Evolutionary conservation across 441 rosid species (phyloP), one percentile per base, ranked within the genome.

Genomic region (Brassica balearica): DNA sequence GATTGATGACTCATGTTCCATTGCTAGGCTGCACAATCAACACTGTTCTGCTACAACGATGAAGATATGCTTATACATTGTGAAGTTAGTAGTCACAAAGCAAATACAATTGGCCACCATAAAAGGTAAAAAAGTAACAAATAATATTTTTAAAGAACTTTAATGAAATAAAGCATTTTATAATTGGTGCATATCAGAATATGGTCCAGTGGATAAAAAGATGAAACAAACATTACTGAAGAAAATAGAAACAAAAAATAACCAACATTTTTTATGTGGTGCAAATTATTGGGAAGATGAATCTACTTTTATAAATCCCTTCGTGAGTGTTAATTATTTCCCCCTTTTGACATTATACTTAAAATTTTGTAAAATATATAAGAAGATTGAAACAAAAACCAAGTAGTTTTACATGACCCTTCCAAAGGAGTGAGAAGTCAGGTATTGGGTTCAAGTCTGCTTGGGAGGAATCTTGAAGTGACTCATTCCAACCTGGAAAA

Each of bases 1-100:
- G 75, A 63, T 15, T 70, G 70, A 70, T 77, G 80, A 77, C 71
- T 70, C 75, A 63, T 19, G 70, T 17, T 77, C 80, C 80, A 77
- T 63, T 63, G 32, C 46, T 55, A 64, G 32, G 51, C 38, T 71
- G 27, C 80, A 70, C 65, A 15, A 55, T 55, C 22, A 53, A 53
- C 20, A 71, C 23, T 77, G 48, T 64, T 23, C 48, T 77, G 65
- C 60, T 55, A 55, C 60, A 55, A 55, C 60, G 60, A 55, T 17
- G 60, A 55, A 55, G 60, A 55, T 55, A 55, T 55, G 60, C 60
- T 55, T 15, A 55, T 15, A 69, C 5, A 77, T 64, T 36, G 60
- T 55, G 51, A 70, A 8, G 20, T 55, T 23, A 11, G 20, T 55
- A 36, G 65, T 63, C 71, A 71, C 56, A 25, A 64, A 55, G 46